Conservation (phyloP, 371 early-diverging fungal genomes). For the Actinomortierella ambigua region DNA sequence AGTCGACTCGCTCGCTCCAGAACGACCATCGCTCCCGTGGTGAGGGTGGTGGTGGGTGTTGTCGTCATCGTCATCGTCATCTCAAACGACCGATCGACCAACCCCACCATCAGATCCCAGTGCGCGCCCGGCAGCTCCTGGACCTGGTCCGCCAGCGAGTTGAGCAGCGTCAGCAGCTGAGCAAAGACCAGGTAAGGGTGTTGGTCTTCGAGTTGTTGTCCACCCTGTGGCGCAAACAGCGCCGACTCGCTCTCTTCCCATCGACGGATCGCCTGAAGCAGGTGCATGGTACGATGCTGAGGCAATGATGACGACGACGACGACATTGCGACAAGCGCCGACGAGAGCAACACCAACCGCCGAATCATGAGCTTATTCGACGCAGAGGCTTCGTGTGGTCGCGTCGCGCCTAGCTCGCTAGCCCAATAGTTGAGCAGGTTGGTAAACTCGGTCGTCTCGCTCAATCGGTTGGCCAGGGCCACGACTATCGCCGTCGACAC, state of each 20-base stretch:
- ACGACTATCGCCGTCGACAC: slow-evolving; percentile 23
- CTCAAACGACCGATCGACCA: slow-evolving; percentile 49
- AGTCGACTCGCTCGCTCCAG: slow-evolving; percentile 26
- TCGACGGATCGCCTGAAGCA: slow-evolving; percentile 52
- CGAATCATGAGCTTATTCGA: slow-evolving; percentile 13
- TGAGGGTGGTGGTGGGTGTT: background rate
- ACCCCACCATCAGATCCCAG: slow-evolving; percentile 60
- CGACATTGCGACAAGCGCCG: slow-evolving; percentile 23
- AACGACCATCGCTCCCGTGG: slow-evolving; percentile 19
- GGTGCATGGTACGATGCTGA: slow-evolving; percentile 52
- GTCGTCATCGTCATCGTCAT: slow-evolving; percentile 9
- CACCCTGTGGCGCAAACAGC: slow-evolving; percentile 8
- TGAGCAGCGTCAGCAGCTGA: slow-evolving; percentile 49
- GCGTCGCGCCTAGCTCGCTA: slow-evolving; percentile 15
- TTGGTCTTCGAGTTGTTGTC: slow-evolving; percentile 16
- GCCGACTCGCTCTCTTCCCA: slow-evolving; percentile 47
- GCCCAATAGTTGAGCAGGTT: slow-evolving; percentile 44
- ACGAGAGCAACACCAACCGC: slow-evolving; percentile 26
- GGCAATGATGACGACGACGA: slow-evolving; percentile 50
- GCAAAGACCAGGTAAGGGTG: slow-evolving; percentile 40
- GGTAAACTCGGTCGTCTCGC: slow-evolving; percentile 34
- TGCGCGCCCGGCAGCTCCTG: slow-evolving; percentile 60
- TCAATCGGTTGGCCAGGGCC: slow-evolving; percentile 25
- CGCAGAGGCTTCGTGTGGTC: slow-evolving; percentile 21
- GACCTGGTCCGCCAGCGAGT: slow-evolving; percentile 49